These are phyloP conservation scores for Trichoderma arundinaceum DNA, from an alignment of 2,329 filamentous ascomycete genomes.

Conservation along the genomic window DNA sequence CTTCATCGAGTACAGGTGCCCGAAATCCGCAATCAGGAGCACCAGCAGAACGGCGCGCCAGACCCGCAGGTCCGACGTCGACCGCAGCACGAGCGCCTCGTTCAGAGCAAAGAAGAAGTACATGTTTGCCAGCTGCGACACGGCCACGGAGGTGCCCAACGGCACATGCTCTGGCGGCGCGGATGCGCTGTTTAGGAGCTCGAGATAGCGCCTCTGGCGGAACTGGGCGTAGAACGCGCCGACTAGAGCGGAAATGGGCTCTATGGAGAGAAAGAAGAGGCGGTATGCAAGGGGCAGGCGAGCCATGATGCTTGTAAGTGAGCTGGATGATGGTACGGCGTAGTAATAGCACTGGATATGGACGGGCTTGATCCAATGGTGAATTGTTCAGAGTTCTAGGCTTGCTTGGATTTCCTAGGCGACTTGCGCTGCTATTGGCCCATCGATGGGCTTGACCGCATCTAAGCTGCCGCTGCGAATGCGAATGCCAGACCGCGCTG, in stretches of 20 bases:
- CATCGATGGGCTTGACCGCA: too few species aligned
- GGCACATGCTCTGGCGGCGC: slow-evolving; percentile 52
- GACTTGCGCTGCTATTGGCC: too few species aligned
- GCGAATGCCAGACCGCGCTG: too few species aligned
- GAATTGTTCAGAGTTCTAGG: too few species aligned
- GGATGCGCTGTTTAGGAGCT: slow-evolving; percentile 64
- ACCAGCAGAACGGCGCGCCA: slow-evolving; percentile 72
- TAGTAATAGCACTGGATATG: too few species aligned
- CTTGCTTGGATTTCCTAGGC: too few species aligned
- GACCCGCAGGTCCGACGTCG: slow-evolving; percentile 69
- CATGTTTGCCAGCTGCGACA: slow-evolving; percentile 78
- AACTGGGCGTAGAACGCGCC: slow-evolving; percentile 60
- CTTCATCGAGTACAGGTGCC: slow-evolving; percentile 72
- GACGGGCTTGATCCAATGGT: too few species aligned
- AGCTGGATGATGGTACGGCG: too few species aligned
- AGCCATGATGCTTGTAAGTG: slow-evolving; percentile 40
- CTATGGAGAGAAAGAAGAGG: slow-evolving; percentile 76
- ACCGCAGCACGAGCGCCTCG: slow-evolving; percentile 75
- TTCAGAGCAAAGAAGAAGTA: slow-evolving; percentile 79
- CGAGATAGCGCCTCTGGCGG: slow-evolving; percentile 62
- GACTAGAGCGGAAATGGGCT: slow-evolving; percentile 61
- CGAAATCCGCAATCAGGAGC: slow-evolving; percentile 75
- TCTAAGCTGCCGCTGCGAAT: too few species aligned
- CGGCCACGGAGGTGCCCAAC: slow-evolving; percentile 66
- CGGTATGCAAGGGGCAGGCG: slow-evolving; percentile 67